Base-by-base conservation (phyloP, 225 moss, liverwort and hornwort genomes). In the Physcomitrellopsis africana region DNA sequence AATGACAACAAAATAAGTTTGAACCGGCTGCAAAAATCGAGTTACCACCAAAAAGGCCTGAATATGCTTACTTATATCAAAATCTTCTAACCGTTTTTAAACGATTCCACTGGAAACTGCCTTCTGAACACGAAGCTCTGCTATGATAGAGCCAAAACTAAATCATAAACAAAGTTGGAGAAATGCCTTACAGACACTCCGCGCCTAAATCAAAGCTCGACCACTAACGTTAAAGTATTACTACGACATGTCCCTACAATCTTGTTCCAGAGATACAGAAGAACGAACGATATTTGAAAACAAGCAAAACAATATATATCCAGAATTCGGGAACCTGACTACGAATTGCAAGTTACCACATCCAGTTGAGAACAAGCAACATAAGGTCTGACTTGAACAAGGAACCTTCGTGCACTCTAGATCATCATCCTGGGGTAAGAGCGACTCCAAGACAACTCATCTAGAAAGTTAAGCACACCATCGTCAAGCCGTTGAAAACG, bases 191-290 rank as follows among this genome's bases (percentile, higher is more conserved):
- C 9, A 56, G 55, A 9, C 17, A 56, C 55, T 18, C 55, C 5
- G 19, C 55, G 19, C 55, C 19, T 37, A 37, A 16, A 13, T 49
- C 29, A 19, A 41, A 27, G 16, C 14, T 51, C 68, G 60, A 63
- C 41, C 41, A 51, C 68, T 37, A 32, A 32, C 10, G 15, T 62
- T 63, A 14, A 26, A 70, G 58, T 52, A 57, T 58, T 67, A 47
- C 67, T 27, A 18, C 3, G 22, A 22, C 10, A 52, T 45, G 51
- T 62, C 51, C 56, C 52, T 62, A 60, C 29, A 52, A 61, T 61
- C 60, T 60, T 43, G 61, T 52, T 42, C 52, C 76, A 43, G 43
- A 60, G 61, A 61, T 69, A 45, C 11, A 51, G 76, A 44, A 53
- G 17, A 8, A 16, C 43, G n/a, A 74, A 63, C 42, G 11, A 41